These are phyloP conservation scores for Sporothrix phasma DNA, from an alignment of 2,329 filamentous ascomycete species.

Conservation along the genomic window DNA sequence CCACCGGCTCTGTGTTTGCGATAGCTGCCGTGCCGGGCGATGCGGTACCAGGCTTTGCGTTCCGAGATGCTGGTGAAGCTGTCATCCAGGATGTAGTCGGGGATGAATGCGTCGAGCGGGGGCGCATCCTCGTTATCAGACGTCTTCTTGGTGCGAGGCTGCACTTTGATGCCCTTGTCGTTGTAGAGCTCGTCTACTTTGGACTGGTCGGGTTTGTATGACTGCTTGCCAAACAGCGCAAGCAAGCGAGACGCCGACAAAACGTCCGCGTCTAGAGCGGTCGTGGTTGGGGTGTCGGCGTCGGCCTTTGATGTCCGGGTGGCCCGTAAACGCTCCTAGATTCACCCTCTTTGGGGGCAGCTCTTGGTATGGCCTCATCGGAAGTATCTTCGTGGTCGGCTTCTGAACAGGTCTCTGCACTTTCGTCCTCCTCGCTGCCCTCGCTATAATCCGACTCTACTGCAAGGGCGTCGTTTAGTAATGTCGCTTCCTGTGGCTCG, in stretches of 20 bases:
- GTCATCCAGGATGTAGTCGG: conserved; percentile 41
- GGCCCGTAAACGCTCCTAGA: not conserved
- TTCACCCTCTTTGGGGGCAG: not conserved
- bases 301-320: not conserved
- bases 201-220: conserved; percentile 5
- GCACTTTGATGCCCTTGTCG: not conserved
- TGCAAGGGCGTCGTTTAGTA: not conserved
- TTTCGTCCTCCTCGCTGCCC: not conserved
- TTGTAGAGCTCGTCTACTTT: conserved; percentile 11
- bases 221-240: conserved; percentile 22
- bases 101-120: conserved; percentile 25
- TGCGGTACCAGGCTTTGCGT: conserved; percentile 55
- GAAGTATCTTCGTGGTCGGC: not conserved
- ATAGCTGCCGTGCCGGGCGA: conserved; percentile 50
- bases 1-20: conserved; percentile 34
- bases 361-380: not conserved
- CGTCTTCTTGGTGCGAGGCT: not conserved
- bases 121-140: not conserved
- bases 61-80: conserved; percentile 45
- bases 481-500: not conserved
- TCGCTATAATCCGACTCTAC: not conserved
- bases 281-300: not conserved
- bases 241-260: not conserved
- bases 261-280: not conserved
- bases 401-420: not conserved